phyloP scores from a whole-genome alignment of 495 filamentous ascomycete species.

The Podospora didyma region DNA sequence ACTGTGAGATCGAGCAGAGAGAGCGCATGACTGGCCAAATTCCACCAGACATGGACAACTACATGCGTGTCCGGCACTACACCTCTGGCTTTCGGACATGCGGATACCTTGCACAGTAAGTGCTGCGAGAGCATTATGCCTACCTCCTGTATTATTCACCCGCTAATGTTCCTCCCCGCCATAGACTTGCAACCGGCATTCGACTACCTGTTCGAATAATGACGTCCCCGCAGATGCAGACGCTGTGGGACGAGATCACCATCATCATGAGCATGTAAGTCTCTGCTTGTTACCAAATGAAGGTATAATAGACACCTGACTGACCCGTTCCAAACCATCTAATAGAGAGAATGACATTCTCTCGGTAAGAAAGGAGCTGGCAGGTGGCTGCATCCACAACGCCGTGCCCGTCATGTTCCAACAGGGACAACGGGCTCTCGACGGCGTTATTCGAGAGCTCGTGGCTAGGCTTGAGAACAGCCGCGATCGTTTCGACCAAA shows the following conservation, averaged over 20 bases:
- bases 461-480: not conserved
- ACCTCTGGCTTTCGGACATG: constrained; percentile 1
- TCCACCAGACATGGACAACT: constrained; percentile 1
- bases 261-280: constrained; percentile 9
- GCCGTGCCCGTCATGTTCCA: constrained; percentile 10
- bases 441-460: not conserved
- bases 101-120: constrained; percentile 7
- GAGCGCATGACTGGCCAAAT: constrained; percentile 8
- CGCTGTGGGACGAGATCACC: constrained; percentile 12
- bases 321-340: not conserved
- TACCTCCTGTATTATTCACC: not conserved
- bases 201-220: not conserved
- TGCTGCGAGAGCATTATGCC: not conserved
- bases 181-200: not conserved
- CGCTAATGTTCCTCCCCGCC: not conserved
- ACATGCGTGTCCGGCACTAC: constrained; percentile 8
- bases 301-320: not conserved
- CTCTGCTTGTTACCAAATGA: not conserved
- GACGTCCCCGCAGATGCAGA: constrained; percentile 5
- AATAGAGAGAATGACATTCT: constrained; percentile 11
- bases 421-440: constrained; percentile 2
- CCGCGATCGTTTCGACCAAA: constrained; percentile 2
- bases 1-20: constrained; percentile 9
- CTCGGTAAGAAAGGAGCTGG: constrained; percentile 14
- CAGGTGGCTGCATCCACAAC: constrained; percentile 10